Evolutionary conservation across 2,329 filamentous ascomycete species (phyloP).

Genomic region (Plenodomus tracheiphilus): DNA sequence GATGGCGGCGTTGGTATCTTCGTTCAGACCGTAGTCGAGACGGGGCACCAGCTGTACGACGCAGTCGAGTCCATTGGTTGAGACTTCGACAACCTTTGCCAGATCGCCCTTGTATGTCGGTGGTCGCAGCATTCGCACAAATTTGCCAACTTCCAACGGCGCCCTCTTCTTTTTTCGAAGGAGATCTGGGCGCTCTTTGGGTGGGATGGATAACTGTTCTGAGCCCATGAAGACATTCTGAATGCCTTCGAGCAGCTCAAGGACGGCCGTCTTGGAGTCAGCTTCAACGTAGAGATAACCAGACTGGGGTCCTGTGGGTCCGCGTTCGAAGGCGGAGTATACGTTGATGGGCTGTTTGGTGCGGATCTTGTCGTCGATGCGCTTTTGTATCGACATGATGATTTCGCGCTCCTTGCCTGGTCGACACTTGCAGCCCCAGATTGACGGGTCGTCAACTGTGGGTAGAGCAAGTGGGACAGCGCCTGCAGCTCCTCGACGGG

Average conservation of each 20-base stretch:
- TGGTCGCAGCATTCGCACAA: conserved; percentile 82
- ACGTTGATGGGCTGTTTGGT: conserved; percentile 83
- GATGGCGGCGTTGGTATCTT: conserved; percentile 64
- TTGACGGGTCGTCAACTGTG: conserved; percentile 91
- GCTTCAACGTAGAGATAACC: conserved; percentile 97
- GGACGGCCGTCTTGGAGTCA: conserved; percentile 80
- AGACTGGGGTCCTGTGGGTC: conserved; percentile 73
- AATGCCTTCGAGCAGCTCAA: conserved; percentile 79
- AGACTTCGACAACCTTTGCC: conserved; percentile 88
- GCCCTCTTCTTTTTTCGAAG: conserved; percentile 86
- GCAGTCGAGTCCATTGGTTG: conserved; percentile 88
- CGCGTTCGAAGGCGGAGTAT: conserved; percentile 89
- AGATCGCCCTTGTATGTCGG: conserved; percentile 86
- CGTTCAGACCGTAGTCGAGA: conserved; percentile 86
- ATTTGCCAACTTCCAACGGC: conserved; percentile 78
- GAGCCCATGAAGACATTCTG: conserved; percentile 87
- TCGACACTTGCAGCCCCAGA: conserved; percentile 92
- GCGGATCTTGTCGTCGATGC: conserved; percentile 76
- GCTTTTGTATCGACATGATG: conserved; percentile 83
- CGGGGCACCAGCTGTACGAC: conserved; percentile 86
- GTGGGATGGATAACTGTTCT: conserved; percentile 85
- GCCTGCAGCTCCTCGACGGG: conserved; percentile 35
- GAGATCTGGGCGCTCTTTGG: conserved; percentile 98
- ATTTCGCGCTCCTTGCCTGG: conserved; percentile 95
- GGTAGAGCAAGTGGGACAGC: conserved; percentile 70